Evolutionary conservation across 2,329 filamentous ascomycete genomes (phyloP).

Genomic region (Fusarium sp.): DNA sequence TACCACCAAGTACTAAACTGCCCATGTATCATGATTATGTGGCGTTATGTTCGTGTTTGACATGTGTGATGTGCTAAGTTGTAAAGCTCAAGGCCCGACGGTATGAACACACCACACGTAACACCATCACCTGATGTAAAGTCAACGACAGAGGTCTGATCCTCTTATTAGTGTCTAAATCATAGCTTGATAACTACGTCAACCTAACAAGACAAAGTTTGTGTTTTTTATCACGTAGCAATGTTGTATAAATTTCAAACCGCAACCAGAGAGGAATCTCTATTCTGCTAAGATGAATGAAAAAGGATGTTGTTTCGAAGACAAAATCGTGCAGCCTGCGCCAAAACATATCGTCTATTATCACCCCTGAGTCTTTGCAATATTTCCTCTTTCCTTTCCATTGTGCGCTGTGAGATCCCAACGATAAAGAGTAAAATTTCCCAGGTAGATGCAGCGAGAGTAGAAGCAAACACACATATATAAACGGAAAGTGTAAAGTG

Average conservation of each 20-base stretch:
- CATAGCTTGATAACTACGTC: background rate
- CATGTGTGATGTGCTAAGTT: background rate
- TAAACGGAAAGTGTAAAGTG: background rate
- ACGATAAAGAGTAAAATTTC: conserved; percentile 4
- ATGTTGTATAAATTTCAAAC: conserved; percentile 25
- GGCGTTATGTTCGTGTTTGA: background rate
- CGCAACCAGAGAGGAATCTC: background rate
- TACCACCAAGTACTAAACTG: background rate
- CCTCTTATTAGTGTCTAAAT: background rate
- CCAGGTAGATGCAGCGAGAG: conserved; percentile 6
- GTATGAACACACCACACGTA: background rate
- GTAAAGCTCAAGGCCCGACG: background rate
- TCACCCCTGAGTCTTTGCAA: background rate
- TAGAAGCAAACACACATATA: background rate
- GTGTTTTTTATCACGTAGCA: background rate
- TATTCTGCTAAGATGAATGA: conserved; percentile 1
- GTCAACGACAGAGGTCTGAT: background rate
- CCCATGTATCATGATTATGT: background rate
- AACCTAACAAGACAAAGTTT: background rate
- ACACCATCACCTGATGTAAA: background rate
- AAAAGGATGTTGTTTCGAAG: background rate
- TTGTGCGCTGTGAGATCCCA: background rate
- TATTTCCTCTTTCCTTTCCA: background rate
- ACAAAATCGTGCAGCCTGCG: conserved; percentile 2
- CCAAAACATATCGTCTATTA: conserved; percentile 19